phyloP scores from a whole-genome alignment of 108 stramenopile species.

The Nitzschia palea region DNA sequence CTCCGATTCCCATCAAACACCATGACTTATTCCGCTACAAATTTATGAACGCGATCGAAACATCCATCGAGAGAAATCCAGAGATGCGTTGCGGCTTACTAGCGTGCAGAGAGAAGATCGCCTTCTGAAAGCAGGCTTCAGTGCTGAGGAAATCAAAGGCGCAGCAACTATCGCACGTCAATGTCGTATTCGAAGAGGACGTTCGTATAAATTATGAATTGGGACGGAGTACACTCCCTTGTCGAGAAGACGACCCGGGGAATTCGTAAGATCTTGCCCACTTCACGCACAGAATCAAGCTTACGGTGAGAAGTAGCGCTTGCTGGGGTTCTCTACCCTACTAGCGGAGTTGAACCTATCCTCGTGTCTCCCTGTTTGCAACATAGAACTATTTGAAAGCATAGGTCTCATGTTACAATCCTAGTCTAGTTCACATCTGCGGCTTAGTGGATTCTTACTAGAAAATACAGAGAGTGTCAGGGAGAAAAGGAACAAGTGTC shows the following conservation, averaged over 20 bases:
- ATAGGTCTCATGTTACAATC: too few relatives aligned
- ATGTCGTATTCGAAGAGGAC: not conserved
- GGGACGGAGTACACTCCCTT: constrained; percentile 8
- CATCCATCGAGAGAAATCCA: too few relatives aligned
- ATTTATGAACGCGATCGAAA: not conserved
- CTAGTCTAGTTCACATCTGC: too few relatives aligned
- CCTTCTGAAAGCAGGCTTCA: constrained; percentile 7
- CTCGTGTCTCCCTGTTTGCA: too few relatives aligned
- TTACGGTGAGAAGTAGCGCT: not conserved
- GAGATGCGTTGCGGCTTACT: not conserved
- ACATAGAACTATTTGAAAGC: too few relatives aligned
- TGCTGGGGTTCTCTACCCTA: too few relatives aligned
- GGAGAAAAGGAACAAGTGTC: too few relatives aligned
- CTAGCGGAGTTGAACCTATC: too few relatives aligned
- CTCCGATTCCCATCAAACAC: not conserved
- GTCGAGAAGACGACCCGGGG: not conserved
- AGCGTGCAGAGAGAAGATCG: not conserved
- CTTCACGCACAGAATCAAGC: too few relatives aligned
- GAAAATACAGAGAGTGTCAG: too few relatives aligned
- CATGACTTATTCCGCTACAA: not conserved
- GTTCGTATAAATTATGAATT: not conserved
- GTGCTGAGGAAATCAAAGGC: not conserved
- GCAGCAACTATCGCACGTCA: not conserved
- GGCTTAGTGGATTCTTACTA: too few relatives aligned
- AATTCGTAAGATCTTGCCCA: constrained; percentile 9